These are phyloP conservation scores for Laguncularia racemosa DNA, from an alignment of 345 rosid species.

Conservation along the genomic window DNA sequence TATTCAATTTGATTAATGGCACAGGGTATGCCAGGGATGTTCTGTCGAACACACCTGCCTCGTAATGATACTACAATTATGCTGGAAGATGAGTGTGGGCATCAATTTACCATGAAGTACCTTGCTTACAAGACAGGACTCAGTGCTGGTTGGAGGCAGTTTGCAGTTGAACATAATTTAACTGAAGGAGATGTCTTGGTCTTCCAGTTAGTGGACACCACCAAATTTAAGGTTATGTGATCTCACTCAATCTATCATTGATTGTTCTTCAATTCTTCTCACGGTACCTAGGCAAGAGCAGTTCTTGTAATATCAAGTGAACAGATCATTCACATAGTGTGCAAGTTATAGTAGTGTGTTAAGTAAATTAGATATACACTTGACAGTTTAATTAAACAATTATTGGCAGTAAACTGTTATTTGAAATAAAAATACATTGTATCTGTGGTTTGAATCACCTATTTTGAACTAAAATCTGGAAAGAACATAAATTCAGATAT, in stretches of 20 bases:
- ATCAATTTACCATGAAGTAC: constrained; percentile 40
- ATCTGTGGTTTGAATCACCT: no score
- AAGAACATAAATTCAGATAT: no score
- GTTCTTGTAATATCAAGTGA: not conserved
- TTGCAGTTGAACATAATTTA: constrained; percentile 57
- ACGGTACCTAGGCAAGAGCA: not conserved
- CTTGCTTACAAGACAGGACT: constrained; percentile 64
- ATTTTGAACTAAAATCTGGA: no score
- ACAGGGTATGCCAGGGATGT: constrained; percentile 77
- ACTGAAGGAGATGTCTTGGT: constrained; percentile 74
- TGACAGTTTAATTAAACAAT: no score
- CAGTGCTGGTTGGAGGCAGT: constrained; percentile 94
- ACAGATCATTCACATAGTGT: not conserved
- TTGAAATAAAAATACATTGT: no score
- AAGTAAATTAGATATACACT: no score
- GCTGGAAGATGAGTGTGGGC: constrained; percentile 58
- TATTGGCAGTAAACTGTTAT: no score
- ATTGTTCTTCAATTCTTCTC: not conserved
- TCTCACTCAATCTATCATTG: not conserved
- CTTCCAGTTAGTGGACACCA: constrained; percentile 56
- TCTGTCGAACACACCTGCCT: constrained; percentile 55
- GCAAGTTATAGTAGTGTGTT: no score
- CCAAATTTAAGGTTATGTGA: constrained; percentile 56
- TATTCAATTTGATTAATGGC: not conserved
- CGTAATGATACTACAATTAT: constrained; percentile 34